Evolutionary conservation across 257 asterid species (phyloP).

Genomic region (Cinchona pubescens): DNA sequence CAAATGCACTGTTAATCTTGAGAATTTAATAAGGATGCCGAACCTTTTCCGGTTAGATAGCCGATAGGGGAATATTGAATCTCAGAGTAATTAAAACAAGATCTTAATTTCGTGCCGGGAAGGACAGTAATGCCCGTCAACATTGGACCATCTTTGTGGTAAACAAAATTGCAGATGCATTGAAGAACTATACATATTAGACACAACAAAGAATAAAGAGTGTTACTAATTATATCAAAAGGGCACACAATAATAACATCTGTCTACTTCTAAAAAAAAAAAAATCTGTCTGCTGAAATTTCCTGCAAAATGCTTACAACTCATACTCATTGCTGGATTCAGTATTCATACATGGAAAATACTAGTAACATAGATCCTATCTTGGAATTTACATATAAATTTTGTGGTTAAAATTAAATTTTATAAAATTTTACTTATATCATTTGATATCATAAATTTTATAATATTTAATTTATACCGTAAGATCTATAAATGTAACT

Average conservation of each 20-base stretch:
- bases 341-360: neutral
- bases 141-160: neutral
- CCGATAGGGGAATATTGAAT: neutral
- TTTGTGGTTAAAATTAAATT: no score
- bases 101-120: neutral
- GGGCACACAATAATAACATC: neutral
- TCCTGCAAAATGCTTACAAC: neutral
- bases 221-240: neutral
- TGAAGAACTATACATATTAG: neutral
- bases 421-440: no score
- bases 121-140: neutral
- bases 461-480: no score
- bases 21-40: neutral
- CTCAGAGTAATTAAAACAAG: neutral
- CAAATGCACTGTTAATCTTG: neutral
- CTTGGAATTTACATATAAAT: no score
- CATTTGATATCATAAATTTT: no score
- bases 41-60: neutral
- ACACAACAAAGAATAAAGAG: constrained; percentile 4
- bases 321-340: neutral
- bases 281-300: neutral
- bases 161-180: neutral
- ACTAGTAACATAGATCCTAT: no score
- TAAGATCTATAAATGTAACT: no score
- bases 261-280: no score